Percentiles rank a stretch among this genome's conserved stretches.
Evolutionary conservation across 805 yeast species (phyloP).

Genomic region (Henningerozyma blattae): DNA sequence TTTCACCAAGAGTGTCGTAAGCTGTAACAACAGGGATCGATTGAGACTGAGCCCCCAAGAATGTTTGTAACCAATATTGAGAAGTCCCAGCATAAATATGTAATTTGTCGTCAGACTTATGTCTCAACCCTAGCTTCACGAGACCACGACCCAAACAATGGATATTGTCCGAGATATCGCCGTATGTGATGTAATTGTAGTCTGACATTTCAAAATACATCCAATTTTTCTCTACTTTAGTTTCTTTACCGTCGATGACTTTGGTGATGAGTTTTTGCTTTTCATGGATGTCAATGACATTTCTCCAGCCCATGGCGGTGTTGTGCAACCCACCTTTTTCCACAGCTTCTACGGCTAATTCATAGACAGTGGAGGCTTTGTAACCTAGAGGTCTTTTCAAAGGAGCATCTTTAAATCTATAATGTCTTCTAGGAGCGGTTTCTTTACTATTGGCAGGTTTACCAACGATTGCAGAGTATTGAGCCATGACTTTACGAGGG

Average conservation of each 20-base stretch:
- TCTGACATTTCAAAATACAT: constrained; percentile 65
- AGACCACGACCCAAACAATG: constrained; percentile 64
- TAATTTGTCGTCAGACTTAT: constrained; percentile 46
- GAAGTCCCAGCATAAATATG: constrained; percentile 87
- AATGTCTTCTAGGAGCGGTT: constrained; percentile 72
- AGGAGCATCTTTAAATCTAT: constrained; percentile 31
- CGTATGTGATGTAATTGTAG: constrained; percentile 55
- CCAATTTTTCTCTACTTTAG: constrained; percentile 77
- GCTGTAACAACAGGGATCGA: constrained; percentile 86
- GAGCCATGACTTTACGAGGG: background rate
- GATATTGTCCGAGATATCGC: constrained; percentile 39
- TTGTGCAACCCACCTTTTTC: constrained; percentile 41
- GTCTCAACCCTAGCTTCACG: constrained; percentile 55
- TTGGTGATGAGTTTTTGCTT: constrained; percentile 69
- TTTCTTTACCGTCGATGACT: constrained; percentile 63
- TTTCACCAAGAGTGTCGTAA: constrained; percentile 87
- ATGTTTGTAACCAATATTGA: constrained; percentile 82
- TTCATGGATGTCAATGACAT: constrained; percentile 55
- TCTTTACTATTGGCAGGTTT: constrained; percentile 57
- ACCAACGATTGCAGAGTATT: constrained; percentile 47
- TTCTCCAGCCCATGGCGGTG: constrained; percentile 68
- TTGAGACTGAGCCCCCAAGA: constrained; percentile 67
- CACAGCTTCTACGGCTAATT: constrained; percentile 52
- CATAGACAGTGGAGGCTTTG: constrained; percentile 58
- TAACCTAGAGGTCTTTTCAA: constrained; percentile 51